Percentiles rank a stretch among this genome's conserved stretches.
Evolutionary conservation across 169 alveolate genomes (phyloP).

Genomic region (Plasmodium adleri): DNA sequence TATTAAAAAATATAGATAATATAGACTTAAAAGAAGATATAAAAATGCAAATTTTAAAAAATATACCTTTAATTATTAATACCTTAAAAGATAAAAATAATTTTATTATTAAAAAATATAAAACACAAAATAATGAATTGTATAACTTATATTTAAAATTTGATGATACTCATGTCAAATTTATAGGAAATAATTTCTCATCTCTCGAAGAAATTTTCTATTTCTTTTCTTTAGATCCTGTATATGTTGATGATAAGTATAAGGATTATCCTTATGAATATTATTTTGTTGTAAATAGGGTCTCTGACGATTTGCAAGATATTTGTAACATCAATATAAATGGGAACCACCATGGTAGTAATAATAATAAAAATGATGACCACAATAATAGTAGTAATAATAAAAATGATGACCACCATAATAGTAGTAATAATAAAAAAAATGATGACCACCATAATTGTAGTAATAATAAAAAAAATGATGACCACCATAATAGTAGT

Average conservation of each 20-base stretch:
- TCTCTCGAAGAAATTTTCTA: conserved; percentile 54
- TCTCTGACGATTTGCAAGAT: background rate
- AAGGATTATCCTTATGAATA: conserved; percentile 37
- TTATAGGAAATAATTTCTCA: conserved; percentile 22
- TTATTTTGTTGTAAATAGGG: conserved; percentile 11
- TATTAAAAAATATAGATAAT: conserved; percentile 11
- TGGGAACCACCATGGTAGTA: background rate
- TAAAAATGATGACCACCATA: background rate
- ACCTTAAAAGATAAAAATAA: conserved; percentile 27
- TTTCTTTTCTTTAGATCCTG: conserved; percentile 59
- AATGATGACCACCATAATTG: background rate
- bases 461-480: too few species aligned
- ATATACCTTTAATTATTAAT: conserved; percentile 30
- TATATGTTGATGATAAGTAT: conserved; percentile 49
- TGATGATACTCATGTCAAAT: conserved; percentile 20
- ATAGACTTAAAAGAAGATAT: conserved; percentile 35
- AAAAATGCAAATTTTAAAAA: conserved; percentile 7
- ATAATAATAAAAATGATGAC: background rate
- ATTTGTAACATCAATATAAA: background rate
- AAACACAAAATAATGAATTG: conserved; percentile 31
- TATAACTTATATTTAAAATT: conserved; percentile 27
- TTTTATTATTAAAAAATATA: conserved; percentile 42
- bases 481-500: too few species aligned
- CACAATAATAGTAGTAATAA: background rate
- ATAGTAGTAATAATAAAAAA: background rate